Evolutionary conservation across 2,329 filamentous ascomycete species (phyloP), one percentile per base, ranked within the genome.

Genomic region (Coniella vitis): DNA sequence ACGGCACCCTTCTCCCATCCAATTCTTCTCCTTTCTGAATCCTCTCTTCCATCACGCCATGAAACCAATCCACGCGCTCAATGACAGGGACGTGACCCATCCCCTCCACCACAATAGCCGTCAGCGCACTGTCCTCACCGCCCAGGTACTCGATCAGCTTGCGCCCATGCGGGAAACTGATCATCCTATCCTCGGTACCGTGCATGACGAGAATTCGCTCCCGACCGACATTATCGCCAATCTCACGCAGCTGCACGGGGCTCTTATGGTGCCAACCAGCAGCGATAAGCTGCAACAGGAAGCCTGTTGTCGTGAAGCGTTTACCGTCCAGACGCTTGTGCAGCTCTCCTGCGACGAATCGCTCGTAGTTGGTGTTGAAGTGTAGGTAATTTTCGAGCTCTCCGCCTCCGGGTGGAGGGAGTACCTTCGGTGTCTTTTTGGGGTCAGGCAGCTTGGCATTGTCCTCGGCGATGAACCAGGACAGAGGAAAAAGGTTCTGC

Each of bases 221-320:
- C 46, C 86, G 74, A 0, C 87, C 87, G 1, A 95, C 76, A 22
- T 64, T 67, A 56, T 89, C 81, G 0, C 76, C 85, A 54, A 95
- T 71, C 53, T 75, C 69, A 55, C 67, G 68, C 39, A 95, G 66
- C 66, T 94, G 84, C 51, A 69, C 74, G 0, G 76, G 64, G 12
- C 74, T 80, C 72, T 95, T 95, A 65, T 79, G 70, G 65, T 95
- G 90, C 78, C 87, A 87, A 1, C 81, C 86, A 0, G 84, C 87
- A 1, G 89, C 90, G 44, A 88, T 71, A 3, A 87, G 76, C 69
- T 95, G 90, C 57, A 87, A 71, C 29, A 93, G 61, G 63, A 93
- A 89, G 1, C 86, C 87, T 29, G 71, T 72, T 40, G 72, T 74
- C 3, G 77, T 79, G 63, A 89, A 91, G 5, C 71, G 70, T 1